Percentiles rank a stretch among this genome's conserved stretches.
Conservation (phyloP, 176 grass and related monocot species). For the Melocanna baccifera region DNA sequence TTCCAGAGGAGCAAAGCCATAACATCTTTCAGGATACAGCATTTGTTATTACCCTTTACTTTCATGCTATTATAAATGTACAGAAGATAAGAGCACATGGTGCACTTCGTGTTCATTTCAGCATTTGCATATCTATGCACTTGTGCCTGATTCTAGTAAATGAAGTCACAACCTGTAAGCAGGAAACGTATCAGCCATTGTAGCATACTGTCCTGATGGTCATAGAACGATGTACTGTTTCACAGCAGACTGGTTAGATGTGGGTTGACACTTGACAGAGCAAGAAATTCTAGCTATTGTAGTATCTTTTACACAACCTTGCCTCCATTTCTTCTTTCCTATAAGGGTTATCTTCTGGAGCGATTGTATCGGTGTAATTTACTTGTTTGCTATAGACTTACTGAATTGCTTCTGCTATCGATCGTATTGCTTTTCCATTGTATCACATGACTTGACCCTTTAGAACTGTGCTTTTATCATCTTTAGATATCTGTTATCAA, state of each 20-base stretch:
- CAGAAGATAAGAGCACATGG: neutral
- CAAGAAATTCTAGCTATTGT: neutral
- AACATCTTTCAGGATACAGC: slow-evolving; percentile 6
- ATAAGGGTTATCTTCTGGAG: neutral
- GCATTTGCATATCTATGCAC: neutral
- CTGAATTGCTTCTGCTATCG: slow-evolving; percentile 1
- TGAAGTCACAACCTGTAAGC: slow-evolving; percentile 4
- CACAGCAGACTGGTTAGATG: neutral
- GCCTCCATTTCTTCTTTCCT: neutral
- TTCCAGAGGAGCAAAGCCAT: slow-evolving; percentile 19
- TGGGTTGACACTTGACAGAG: neutral
- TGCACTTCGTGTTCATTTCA: neutral
- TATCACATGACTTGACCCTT: slow-evolving; percentile 8
- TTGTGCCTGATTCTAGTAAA: slow-evolving; percentile 15
- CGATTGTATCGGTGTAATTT: neutral
- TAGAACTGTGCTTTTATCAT: neutral
- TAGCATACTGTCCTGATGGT: slow-evolving; percentile 1
- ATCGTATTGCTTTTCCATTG: neutral
- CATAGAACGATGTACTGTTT: neutral
- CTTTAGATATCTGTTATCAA: slow-evolving; percentile 10
- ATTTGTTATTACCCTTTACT: slow-evolving; percentile 19
- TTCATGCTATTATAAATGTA: slow-evolving; percentile 13
- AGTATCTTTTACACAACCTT: neutral
- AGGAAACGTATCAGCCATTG: neutral
- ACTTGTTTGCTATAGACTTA: neutral